These are phyloP conservation scores for Saxophila tyrrhenica DNA, from an alignment of 495 filamentous ascomycete genomes.

Conservation along the genomic window DNA sequence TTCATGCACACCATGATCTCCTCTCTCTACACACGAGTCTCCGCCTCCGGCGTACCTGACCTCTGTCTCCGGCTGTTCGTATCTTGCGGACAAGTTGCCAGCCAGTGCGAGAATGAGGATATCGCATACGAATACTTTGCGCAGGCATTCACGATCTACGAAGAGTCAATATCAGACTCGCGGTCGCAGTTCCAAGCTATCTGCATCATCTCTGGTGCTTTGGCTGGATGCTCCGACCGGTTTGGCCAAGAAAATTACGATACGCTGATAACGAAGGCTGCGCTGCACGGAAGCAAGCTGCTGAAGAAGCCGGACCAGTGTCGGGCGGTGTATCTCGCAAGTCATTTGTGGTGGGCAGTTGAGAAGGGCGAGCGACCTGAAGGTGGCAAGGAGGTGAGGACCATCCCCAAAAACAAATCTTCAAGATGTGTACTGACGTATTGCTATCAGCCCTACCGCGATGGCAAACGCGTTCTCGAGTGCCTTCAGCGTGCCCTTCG, in stretches of 20 bases:
- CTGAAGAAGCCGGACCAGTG: constrained; percentile 98
- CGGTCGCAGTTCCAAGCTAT: constrained; percentile 96
- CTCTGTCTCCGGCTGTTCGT: constrained; percentile 80
- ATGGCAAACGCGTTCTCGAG: constrained; percentile 92
- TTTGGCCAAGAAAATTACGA: constrained; percentile 97
- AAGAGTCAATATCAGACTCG: constrained; percentile 88
- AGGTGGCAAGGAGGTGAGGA: constrained; percentile 51
- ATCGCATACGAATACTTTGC: constrained; percentile 97
- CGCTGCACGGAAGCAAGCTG: constrained; percentile 90
- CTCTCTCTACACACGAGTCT: constrained; percentile 74
- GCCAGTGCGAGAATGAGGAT: constrained; percentile 87
- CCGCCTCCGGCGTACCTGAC: constrained; percentile 61
- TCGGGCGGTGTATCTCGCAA: constrained; percentile 87
- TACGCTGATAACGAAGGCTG: constrained; percentile 94
- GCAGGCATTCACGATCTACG: constrained; percentile 96
- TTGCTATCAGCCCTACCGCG: constrained; percentile 66
- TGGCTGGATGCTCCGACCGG: constrained; percentile 65
- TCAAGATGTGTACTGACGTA: neutral
- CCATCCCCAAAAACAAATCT: neutral
- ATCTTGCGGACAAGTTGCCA: constrained; percentile 82
- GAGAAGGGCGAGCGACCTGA: constrained; percentile 74
- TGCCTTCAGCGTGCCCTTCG: constrained; percentile 91
- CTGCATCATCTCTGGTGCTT: constrained; percentile 78
- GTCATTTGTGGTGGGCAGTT: constrained; percentile 94
- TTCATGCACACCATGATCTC: constrained; percentile 84